Conservation (phyloP, 2,329 filamentous ascomycete genomes). For the Polychaeton citri region DNA sequence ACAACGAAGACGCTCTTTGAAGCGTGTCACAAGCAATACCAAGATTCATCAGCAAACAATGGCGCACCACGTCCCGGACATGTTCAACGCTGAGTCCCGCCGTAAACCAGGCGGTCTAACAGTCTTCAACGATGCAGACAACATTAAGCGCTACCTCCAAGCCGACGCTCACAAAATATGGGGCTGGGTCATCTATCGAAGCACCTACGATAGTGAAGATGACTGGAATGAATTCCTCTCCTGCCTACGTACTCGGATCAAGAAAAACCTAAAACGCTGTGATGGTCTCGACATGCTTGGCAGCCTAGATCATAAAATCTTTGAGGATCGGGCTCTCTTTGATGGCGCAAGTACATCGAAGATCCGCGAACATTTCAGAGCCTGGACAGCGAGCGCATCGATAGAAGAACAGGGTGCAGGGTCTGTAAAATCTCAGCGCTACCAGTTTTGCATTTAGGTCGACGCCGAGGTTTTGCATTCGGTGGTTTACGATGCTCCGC, state of each 20-base stretch:
- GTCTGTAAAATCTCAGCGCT: slow-evolving; percentile 4
- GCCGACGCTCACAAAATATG: slow-evolving; percentile 7
- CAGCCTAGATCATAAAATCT: slow-evolving; percentile 3
- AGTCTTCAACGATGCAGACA: no score
- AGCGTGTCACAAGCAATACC: no score
- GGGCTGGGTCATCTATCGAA: slow-evolving; percentile 10
- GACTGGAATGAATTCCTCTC: slow-evolving; percentile 6
- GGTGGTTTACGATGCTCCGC: slow-evolving; percentile 2
- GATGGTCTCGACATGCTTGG: slow-evolving; percentile 6
- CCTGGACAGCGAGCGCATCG: slow-evolving; percentile 3
- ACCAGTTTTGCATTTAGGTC: slow-evolving; percentile 8
- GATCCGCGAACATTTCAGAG: slow-evolving; percentile 6
- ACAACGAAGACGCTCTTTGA: no score
- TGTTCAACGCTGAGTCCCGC: no score
- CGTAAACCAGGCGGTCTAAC: no score
- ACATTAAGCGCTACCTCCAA: slow-evolving; percentile 7
- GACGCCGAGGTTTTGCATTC: slow-evolving; percentile 6
- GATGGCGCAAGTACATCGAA: slow-evolving; percentile 2
- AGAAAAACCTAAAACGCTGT: slow-evolving; percentile 1
- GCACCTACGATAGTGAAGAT: slow-evolving; percentile 6
- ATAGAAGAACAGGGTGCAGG: slow-evolving; percentile 5
- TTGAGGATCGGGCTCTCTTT: slow-evolving; percentile 6
- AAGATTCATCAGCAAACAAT: no score
- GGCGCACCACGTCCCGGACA: no score
- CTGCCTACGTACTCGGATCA: slow-evolving; percentile 3